Base-by-base conservation (phyloP, 169 alveolate species). In the Eimeria tenella region DNA sequence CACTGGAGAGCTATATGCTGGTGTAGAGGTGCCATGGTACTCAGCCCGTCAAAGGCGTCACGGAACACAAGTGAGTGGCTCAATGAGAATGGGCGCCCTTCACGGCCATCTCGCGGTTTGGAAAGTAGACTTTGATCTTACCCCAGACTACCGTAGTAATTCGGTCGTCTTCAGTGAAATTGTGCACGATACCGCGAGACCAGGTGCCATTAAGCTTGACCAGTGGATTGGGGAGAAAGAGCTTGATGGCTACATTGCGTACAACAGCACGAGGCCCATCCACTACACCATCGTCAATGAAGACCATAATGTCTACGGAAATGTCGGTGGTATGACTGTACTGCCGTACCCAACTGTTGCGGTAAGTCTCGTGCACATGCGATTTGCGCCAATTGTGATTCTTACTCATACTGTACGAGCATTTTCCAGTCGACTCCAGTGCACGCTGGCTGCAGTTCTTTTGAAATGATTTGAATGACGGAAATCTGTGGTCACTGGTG, bases 1-100 rank as follows among this genome's bases (percentile, higher is more conserved):
- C 73, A 96, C 97, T 15, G 97, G 97, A 8, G 97, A 96, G 92
- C 88, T 96, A 49, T 96, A 96, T 94, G 97, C 97, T 50, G 97
- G 97, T 55, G 86, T 96, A 10, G 97, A 96, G 52, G 97, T 96
- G 3, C 97, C 97, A 7, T 95, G 95, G 94, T 96, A 83, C 77
- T 95, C 97, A 7, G 96, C 96, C 10, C 81, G 95, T 21, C 97
- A 96, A 74, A 81, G 84, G 17, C 50, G 50, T 31, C 94, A 96
- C 87, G 97, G 97, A 23, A 92, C 96, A 7, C 97, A 93, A 70
- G 95, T 96, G 25, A 93, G 94, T n/a, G 96, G 96, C 52, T 90
- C 97, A 11, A 96, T 94, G 95, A 90, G 96, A 71, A 95, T 96
- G 96, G 97, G 96, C 15, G 97, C 97, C 75, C 83, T 96, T 56